Evolutionary conservation across 2,329 filamentous ascomycete species (phyloP).

Genomic region (Aureobasidium lini): DNA sequence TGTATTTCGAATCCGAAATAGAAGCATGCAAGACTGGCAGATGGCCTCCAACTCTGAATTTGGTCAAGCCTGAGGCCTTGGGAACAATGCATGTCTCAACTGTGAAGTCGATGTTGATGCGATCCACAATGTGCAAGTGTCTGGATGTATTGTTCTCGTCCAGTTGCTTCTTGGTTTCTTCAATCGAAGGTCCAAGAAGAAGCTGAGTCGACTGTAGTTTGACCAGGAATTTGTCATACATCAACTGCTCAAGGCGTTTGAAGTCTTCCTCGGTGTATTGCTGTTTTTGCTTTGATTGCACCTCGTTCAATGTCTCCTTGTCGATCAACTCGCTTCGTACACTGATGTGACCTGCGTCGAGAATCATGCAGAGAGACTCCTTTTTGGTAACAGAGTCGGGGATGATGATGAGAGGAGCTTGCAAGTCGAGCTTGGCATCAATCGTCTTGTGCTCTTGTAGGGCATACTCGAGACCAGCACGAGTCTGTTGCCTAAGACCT

Average conservation of each 20-base stretch:
- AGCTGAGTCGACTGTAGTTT: constrained; percentile 93
- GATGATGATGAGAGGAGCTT: constrained; percentile 92
- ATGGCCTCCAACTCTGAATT: constrained; percentile 83
- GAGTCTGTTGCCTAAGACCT: constrained; percentile 86
- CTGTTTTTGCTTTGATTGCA: constrained; percentile 84
- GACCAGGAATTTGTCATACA: constrained; percentile 96
- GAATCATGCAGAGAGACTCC: constrained; percentile 78
- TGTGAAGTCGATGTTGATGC: constrained; percentile 94
- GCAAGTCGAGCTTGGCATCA: constrained; percentile 89
- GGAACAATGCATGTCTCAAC: constrained; percentile 97
- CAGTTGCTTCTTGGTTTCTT: constrained; percentile 79
- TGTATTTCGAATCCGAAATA: constrained; percentile 93
- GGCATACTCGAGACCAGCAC: constrained; percentile 91
- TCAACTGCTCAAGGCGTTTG: constrained; percentile 76
- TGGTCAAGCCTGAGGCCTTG: constrained; percentile 86
- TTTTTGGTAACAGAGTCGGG: constrained; percentile 82
- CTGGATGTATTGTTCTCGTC: constrained; percentile 55
- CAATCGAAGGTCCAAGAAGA: constrained; percentile 86
- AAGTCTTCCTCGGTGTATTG: constrained; percentile 85
- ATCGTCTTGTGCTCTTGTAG: constrained; percentile 97
- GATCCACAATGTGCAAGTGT: constrained; percentile 83
- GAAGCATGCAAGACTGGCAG: constrained; percentile 86
- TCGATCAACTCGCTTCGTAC: constrained; percentile 92
- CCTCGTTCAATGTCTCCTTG: constrained; percentile 77
- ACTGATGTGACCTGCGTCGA: constrained; percentile 93